Evolutionary conservation across 257 asterid species (phyloP).

Genomic region (Cruciata laevipes): DNA sequence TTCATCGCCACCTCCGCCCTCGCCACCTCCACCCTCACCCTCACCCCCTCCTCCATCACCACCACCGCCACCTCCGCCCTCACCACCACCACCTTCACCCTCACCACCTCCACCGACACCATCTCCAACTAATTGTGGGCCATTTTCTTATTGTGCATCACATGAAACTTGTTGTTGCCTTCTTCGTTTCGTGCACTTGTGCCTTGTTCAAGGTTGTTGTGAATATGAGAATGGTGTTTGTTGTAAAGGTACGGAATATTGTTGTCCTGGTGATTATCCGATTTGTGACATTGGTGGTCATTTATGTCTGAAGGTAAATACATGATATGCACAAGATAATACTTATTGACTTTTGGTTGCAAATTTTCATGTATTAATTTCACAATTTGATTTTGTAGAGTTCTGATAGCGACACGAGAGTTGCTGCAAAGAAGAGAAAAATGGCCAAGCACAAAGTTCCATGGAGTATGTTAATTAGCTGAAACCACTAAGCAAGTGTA

Average conservation of each 20-base stretch:
- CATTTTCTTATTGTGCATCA: constrained; percentile 15
- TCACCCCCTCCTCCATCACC: not conserved
- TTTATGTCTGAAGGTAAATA: not conserved
- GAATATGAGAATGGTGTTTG: constrained; percentile 20
- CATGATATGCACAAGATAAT: not conserved
- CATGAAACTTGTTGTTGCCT: constrained; percentile 26
- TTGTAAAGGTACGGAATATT: constrained; percentile 17
- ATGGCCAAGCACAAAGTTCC: not conserved
- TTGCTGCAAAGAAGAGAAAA: not conserved
- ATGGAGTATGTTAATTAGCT: not conserved
- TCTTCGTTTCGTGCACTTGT: not conserved
- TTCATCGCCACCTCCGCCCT: not conserved
- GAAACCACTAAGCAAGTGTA: not conserved
- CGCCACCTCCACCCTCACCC: too few species aligned
- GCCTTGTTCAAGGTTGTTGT: constrained; percentile 17
- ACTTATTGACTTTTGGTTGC: not conserved
- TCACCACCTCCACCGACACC: constrained; percentile 4
- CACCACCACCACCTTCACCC: not conserved
- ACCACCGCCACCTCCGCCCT: constrained; percentile 5
- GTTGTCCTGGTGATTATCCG: constrained; percentile 29
- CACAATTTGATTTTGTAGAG: not conserved
- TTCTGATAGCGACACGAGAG: not conserved
- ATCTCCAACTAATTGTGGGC: constrained; percentile 21
- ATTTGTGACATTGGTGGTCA: not conserved
- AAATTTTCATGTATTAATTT: too few species aligned